phyloP scores from a whole-genome alignment of 2,329 filamentous ascomycete genomes.

The Fusarium paranaense region DNA sequence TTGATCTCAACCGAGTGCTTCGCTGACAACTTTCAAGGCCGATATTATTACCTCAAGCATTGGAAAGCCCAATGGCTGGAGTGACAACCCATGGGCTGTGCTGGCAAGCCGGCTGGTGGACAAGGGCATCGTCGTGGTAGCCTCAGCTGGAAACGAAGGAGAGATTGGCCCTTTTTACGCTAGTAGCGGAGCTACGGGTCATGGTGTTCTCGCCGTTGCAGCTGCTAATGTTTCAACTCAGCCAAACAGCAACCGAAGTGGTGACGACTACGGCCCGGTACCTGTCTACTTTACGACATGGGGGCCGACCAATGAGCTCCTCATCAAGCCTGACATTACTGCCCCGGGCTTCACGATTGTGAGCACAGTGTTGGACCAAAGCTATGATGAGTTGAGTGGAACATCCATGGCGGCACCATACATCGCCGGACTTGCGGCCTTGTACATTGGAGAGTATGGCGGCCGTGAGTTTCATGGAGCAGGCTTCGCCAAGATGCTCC shows the following conservation, averaged over 20 bases:
- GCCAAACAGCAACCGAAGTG: conserved; percentile 48
- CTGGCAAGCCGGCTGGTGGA: conserved; percentile 55
- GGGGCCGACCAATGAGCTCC: conserved; percentile 64
- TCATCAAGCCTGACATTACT: conserved; percentile 63
- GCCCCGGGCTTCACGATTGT: conserved; percentile 63
- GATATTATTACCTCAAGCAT: conserved; percentile 59
- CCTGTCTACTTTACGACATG: conserved; percentile 62
- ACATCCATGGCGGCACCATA: conserved; percentile 69
- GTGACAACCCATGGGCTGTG: conserved; percentile 56
- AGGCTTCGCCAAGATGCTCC: conserved; percentile 47
- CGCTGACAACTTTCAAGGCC: conserved; percentile 39
- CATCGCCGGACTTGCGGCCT: conserved; percentile 62
- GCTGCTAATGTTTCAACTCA: conserved; percentile 58
- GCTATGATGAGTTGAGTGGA: conserved; percentile 61
- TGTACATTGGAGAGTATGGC: conserved; percentile 57
- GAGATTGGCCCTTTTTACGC: conserved; percentile 60
- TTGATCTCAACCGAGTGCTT: not conserved
- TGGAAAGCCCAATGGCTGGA: conserved; percentile 53
- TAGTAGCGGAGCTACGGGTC: conserved; percentile 48
- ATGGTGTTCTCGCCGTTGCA: conserved; percentile 50
- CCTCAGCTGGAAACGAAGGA: conserved; percentile 65
- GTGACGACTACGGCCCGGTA: conserved; percentile 45
- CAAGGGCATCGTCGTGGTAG: conserved; percentile 61
- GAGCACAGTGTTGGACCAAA: conserved; percentile 58
- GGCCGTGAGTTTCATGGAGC: conserved; percentile 54